Conservation (phyloP, 192 early-diverging fungal species). For the Tieghemiomyces parasiticus region DNA sequence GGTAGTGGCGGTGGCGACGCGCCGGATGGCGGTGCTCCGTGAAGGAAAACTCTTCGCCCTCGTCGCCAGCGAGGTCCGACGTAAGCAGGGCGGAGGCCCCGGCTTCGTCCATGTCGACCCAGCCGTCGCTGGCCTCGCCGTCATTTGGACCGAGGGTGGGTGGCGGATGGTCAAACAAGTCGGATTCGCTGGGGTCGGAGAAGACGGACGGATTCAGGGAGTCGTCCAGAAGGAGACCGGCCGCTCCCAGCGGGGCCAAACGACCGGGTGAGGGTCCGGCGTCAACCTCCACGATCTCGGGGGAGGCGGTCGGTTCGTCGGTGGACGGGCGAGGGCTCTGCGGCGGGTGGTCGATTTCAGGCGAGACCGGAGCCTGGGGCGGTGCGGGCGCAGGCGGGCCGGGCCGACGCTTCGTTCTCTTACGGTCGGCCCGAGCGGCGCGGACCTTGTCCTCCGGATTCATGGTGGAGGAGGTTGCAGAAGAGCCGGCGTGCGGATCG, state of each 20-base stretch:
- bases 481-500: neutral
- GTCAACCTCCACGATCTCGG: no score
- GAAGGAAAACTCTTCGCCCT: neutral
- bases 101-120: neutral
- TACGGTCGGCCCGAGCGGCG: neutral
- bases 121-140: no score
- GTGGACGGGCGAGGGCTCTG: no score
- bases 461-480: neutral
- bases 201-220: no score
- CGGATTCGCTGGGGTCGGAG: no score
- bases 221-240: no score
- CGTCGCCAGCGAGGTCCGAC: constrained; percentile 16
- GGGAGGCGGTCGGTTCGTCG: no score
- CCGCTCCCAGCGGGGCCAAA: no score
- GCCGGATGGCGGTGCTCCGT: constrained; percentile 9
- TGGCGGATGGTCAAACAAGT: no score
- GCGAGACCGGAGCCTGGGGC: neutral
- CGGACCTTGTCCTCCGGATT: neutral
- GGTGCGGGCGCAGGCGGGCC: neutral
- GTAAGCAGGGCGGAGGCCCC: no score
- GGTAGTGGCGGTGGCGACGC: neutral
- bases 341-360: neutral
- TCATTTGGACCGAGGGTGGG: no score
- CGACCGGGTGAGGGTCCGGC: no score
- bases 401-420: neutral